Conservation (phyloP, 768 basidiomycete species). For the Boletales sp. region DNA sequence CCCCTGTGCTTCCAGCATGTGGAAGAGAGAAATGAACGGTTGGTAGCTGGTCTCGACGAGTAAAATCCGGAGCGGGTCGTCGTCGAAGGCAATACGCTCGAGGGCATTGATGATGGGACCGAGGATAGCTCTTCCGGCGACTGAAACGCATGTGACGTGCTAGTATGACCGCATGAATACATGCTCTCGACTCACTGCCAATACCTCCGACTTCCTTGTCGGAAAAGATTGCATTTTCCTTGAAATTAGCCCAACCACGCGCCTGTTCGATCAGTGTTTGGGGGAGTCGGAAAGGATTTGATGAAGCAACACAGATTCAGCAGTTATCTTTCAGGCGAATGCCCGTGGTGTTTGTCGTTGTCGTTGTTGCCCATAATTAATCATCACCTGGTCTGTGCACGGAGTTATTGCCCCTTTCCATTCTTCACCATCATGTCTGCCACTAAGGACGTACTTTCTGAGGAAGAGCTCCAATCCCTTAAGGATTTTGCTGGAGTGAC, state of each 20-base stretch:
- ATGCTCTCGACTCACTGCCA: conserved; percentile 50
- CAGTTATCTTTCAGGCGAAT: no score
- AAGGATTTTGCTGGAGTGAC: no score
- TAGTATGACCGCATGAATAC: not conserved
- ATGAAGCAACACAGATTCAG: no score
- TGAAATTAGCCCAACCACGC: conserved; percentile 68
- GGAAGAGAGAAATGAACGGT: conserved; percentile 83
- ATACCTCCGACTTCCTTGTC: conserved; percentile 57
- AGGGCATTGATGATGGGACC: conserved; percentile 68
- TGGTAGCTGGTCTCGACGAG: conserved; percentile 81
- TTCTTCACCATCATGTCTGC: no score
- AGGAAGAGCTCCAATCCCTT: no score
- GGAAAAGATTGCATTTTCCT: conserved; percentile 74
- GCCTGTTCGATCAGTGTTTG: conserved; percentile 72
- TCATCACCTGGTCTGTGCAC: no score
- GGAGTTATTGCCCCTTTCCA: no score
- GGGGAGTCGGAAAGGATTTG: conserved; percentile 70
- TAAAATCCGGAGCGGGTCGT: conserved; percentile 73
- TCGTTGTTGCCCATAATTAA: no score
- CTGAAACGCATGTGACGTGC: conserved; percentile 33
- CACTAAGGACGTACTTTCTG: no score
- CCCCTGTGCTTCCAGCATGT: conserved; percentile 57
- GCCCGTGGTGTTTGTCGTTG: no score
- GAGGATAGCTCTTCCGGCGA: conserved; percentile 77
- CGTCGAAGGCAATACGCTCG: conserved; percentile 73